phyloP scores from a whole-genome alignment of 2,329 filamentous ascomycete species.

The Diaporthe sp. region DNA sequence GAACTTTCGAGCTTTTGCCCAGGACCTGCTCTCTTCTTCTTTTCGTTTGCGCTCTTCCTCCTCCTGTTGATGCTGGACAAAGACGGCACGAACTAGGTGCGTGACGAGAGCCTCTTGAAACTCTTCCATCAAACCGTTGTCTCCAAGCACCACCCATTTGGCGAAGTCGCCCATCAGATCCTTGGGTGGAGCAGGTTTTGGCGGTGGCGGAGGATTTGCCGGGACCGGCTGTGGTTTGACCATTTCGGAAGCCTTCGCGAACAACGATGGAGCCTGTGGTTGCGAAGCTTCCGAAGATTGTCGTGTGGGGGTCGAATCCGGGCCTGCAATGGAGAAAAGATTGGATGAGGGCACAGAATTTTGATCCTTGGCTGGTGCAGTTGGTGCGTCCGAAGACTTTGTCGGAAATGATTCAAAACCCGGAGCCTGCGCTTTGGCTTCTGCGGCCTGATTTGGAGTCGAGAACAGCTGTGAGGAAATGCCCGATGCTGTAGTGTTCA shows the following conservation, averaged over 20 bases:
- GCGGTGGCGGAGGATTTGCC: constrained; percentile 19
- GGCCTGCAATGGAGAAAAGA: background rate
- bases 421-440: background rate
- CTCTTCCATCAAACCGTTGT: constrained; percentile 66
- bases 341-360: constrained; percentile 1
- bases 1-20: constrained; percentile 63
- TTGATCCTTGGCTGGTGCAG: background rate
- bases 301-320: background rate
- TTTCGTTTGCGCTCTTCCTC: constrained; percentile 57
- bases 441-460: background rate
- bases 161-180: constrained; percentile 65
- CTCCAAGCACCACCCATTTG: constrained; percentile 68
- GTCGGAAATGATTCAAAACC: background rate
- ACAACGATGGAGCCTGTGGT: background rate
- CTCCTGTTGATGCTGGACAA: constrained; percentile 55
- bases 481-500: background rate
- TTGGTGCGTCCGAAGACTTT: background rate
- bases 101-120: constrained; percentile 62
- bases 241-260: background rate
- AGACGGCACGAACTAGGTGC: constrained; percentile 59
- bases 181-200: constrained; percentile 39
- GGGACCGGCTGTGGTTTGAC: constrained; percentile 10
- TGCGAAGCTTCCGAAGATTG: background rate
- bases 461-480: constrained; percentile 1
- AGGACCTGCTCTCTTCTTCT: constrained; percentile 64